Conservation (phyloP, 2,329 filamentous ascomycete genomes). For the Aspergillus pseudoglaucus region DNA sequence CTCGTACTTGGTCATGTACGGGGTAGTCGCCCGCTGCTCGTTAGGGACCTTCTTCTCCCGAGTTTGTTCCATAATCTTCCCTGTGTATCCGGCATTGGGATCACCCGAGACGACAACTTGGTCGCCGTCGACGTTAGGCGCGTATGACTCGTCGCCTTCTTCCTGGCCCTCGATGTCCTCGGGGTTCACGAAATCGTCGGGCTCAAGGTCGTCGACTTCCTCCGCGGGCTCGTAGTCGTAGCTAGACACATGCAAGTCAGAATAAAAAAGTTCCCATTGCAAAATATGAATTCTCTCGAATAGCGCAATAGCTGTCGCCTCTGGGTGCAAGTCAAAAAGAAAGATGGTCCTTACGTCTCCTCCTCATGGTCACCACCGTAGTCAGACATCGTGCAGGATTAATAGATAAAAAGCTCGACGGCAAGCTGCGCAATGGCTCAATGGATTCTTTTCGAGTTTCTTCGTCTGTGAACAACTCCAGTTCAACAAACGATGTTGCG, state of each 20-base stretch:
- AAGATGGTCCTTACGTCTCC: constrained; percentile 45
- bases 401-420: constrained; percentile 5
- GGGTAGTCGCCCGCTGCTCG: constrained; percentile 83
- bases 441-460: not conserved
- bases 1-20: constrained; percentile 99
- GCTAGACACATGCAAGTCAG: constrained; percentile 23
- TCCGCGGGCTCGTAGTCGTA: constrained; percentile 53
- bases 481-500: constrained; percentile 11
- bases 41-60: constrained; percentile 83
- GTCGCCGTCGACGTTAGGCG: constrained; percentile 33
- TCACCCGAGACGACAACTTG: constrained; percentile 44
- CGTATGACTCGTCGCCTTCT: constrained; percentile 41
- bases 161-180: constrained; percentile 50
- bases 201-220: constrained; percentile 61
- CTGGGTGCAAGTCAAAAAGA: not conserved
- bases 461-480: constrained; percentile 6
- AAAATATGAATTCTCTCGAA: too few relatives aligned
- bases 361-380: constrained; percentile 61
- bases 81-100: constrained; percentile 41
- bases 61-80: constrained; percentile 52
- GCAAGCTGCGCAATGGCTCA: constrained; percentile 7
- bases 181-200: constrained; percentile 51
- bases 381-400: constrained; percentile 57
- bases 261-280: not conserved
- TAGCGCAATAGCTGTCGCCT: constrained; percentile 8